Base-by-base conservation (phyloP, 208 protist species). In the Acanthamoeba royreba region DNA sequence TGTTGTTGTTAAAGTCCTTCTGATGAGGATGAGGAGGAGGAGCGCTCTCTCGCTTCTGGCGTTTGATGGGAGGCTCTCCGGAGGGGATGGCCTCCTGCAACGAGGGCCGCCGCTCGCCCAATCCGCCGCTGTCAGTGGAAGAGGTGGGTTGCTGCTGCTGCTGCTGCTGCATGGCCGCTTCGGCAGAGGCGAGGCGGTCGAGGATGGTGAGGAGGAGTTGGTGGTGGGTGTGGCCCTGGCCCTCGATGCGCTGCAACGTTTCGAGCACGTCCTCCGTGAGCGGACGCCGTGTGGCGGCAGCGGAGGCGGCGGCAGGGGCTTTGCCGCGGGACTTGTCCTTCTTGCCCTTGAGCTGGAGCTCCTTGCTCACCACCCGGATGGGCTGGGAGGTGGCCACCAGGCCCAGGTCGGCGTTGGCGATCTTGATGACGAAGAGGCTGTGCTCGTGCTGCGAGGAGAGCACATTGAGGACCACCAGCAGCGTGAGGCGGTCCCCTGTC, bases 311-410 rank as follows among this genome's bases (percentile, higher is more conserved):
- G n/a, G n/a, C 63, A 15, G 66, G 13, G 66, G 66, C 45, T 19
- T 31, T 22, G 19, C 45, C 38, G 13, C 66, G 66, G 38, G 66
- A 40, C 66, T 77, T 77, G 66, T 31, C 66, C 38, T n/a, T n/a
- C n/a, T 77, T 77, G 66, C 66, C 66, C 66, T 77, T 77, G 66
- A 77, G 66, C 66, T 77, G 66, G 66, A 77, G 66, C 66, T 77
- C 66, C 35, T 77, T 77, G 66, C 66, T 77, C 66, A 77, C 66
- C 4, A 77, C 66, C 19, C 66, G 66, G 11, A 77, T 77, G 13
- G 66, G 66, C 17, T 77, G 66, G 9, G 66, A 77, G 31, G 45
- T 45, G 28, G 66, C 66, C 0, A 77, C 66, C 19, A 77, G 66
- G 4, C 66, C 66, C 38, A 77, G 66, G 35, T 77, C 66, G 35